Percentiles rank a stretch among this genome's conserved stretches.
Evolutionary conservation across 1,284 basidiomycete species (phyloP).

Genomic region (Papiliotrema nemorosa): DNA sequence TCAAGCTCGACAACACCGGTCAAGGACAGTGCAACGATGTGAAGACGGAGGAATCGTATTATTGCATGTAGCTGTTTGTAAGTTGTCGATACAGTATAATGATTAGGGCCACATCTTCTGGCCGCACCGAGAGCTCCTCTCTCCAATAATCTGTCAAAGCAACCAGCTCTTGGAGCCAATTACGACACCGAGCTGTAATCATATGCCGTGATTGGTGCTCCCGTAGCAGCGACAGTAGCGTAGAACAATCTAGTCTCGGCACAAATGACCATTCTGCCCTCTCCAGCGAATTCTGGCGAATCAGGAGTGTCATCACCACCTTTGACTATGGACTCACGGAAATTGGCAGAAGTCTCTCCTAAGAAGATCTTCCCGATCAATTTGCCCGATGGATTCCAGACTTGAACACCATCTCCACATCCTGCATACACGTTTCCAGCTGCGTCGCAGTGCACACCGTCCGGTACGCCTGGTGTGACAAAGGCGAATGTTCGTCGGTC

Average conservation of each 20-base stretch:
- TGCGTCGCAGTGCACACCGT: constrained; percentile 59
- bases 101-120: too few relatives aligned
- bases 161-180: background rate
- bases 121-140: too few relatives aligned
- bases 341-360: constrained; percentile 59
- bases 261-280: constrained; percentile 62
- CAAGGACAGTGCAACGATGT: too few relatives aligned
- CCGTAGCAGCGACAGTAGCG: constrained; percentile 55
- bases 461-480: constrained; percentile 61
- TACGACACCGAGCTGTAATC: constrained; percentile 6
- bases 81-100: too few relatives aligned
- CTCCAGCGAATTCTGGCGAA: constrained; percentile 61
- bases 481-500: constrained; percentile 71
- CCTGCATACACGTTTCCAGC: constrained; percentile 67
- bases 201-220: constrained; percentile 30
- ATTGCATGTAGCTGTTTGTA: too few relatives aligned
- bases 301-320: background rate
- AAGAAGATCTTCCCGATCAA: constrained; percentile 72
- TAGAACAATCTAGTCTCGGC: constrained; percentile 65
- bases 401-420: constrained; percentile 68
- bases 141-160: too few relatives aligned
- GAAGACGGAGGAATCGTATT: too few relatives aligned
- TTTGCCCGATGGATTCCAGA: constrained; percentile 62
- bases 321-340: constrained; percentile 10
- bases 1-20: too few relatives aligned